phyloP scores from a whole-genome alignment of 129 eudicot genomes.

The Deinandra increscens region DNA sequence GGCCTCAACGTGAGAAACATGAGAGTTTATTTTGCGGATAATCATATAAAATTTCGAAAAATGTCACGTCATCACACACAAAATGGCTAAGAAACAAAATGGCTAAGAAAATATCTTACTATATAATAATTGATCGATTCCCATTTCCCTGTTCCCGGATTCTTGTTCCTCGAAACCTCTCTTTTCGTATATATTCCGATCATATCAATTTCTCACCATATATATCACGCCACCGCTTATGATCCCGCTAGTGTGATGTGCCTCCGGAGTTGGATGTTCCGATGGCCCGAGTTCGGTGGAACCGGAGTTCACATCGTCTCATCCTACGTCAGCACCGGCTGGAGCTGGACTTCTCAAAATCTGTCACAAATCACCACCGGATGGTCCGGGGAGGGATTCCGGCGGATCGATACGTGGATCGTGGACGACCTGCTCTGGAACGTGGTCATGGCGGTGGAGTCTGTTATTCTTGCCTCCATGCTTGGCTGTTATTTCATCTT shows the following conservation, averaged over 20 bases:
- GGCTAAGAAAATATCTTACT: constrained; percentile 10
- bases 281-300: constrained; percentile 46
- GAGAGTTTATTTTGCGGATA: too few relatives aligned
- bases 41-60: neutral
- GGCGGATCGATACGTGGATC: constrained; percentile 48
- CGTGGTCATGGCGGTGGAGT: constrained; percentile 52
- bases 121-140: constrained; percentile 6
- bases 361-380: constrained; percentile 33
- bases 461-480: constrained; percentile 53
- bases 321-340: constrained; percentile 32
- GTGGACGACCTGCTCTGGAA: constrained; percentile 67
- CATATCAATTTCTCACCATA: too few relatives aligned
- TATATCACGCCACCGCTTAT: neutral
- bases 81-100: too few relatives aligned
- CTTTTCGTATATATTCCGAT: constrained; percentile 3
- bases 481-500: constrained; percentile 65
- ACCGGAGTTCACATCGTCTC: constrained; percentile 27
- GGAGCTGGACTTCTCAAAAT: constrained; percentile 38
- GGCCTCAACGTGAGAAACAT: too few relatives aligned
- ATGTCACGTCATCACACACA: neutral
- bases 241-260: constrained; percentile 30
- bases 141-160: neutral
- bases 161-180: neutral
- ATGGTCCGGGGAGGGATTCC: constrained; percentile 34
- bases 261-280: constrained; percentile 36